A percentile compares a stretch with the other conserved stretches of the same genome.
These are phyloP conservation scores for Lactarius psammicola DNA, from an alignment of 768 basidiomycete species.

Conservation along the genomic window DNA sequence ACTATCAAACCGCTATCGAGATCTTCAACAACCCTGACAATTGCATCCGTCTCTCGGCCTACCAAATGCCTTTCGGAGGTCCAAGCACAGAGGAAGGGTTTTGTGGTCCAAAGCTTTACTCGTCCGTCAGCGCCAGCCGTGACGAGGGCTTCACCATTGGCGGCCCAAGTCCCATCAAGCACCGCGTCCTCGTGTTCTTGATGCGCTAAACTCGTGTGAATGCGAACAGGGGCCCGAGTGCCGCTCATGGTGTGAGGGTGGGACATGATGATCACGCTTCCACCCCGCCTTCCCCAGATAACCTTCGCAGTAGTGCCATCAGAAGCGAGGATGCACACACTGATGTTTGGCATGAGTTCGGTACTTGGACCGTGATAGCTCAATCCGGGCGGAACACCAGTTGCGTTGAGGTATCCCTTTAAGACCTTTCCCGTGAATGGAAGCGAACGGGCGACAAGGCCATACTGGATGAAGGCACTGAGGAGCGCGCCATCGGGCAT, in stretches of 20 bases:
- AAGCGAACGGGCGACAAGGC: slow-evolving; percentile 68
- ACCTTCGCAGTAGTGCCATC: slow-evolving; percentile 65
- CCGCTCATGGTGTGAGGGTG: slow-evolving; percentile 59
- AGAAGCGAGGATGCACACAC: slow-evolving; percentile 55
- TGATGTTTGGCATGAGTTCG: slow-evolving; percentile 69
- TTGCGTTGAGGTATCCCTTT: slow-evolving; percentile 66
- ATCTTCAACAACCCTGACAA: slow-evolving; percentile 49
- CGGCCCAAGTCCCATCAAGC: slow-evolving; percentile 53
- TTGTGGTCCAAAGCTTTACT: slow-evolving; percentile 73
- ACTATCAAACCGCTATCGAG: slow-evolving; percentile 46
- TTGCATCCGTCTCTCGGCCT: slow-evolving; percentile 47
- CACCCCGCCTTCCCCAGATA: slow-evolving; percentile 71
- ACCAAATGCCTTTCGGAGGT: slow-evolving; percentile 45
- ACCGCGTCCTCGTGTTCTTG: slow-evolving; percentile 68
- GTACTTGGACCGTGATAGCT: slow-evolving; percentile 73
- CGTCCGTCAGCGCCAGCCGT: slow-evolving; percentile 62
- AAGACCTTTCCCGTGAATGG: slow-evolving; percentile 69
- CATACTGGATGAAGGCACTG: slow-evolving; percentile 62
- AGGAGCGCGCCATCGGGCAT: slow-evolving; percentile 57
- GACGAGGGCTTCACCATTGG: slow-evolving; percentile 39
- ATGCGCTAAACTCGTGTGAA: slow-evolving; percentile 47
- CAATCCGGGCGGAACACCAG: slow-evolving; percentile 54
- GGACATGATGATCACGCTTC: slow-evolving; percentile 61
- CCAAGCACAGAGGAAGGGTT: slow-evolving; percentile 58
- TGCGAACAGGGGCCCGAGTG: slow-evolving; percentile 43